phyloP scores from a whole-genome alignment of 202 grass and related monocot genomes.

The Zoysia matrella region DNA sequence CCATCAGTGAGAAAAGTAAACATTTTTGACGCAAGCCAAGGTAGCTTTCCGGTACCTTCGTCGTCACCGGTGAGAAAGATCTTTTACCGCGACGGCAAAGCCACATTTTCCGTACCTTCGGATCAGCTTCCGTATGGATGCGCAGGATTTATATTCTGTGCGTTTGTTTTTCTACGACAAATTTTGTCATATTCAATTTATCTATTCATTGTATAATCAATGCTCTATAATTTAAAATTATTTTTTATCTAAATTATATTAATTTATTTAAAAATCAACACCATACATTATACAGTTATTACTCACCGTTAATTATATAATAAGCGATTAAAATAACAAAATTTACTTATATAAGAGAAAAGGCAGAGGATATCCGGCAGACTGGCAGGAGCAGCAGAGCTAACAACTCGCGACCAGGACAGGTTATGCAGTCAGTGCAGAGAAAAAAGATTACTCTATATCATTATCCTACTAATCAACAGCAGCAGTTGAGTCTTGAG shows the following conservation, averaged over 20 bases:
- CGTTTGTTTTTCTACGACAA: too few relatives aligned
- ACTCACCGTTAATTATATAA: too few relatives aligned
- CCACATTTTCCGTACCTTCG: constrained; percentile 8
- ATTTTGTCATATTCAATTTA: too few relatives aligned
- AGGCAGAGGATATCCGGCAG: too few relatives aligned
- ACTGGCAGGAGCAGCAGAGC: too few relatives aligned
- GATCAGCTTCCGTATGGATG: constrained; percentile 49
- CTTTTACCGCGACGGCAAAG: not conserved
- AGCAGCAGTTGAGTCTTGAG: not conserved
- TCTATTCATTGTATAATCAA: too few relatives aligned
- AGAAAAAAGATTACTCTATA: not conserved
- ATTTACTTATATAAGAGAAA: too few relatives aligned
- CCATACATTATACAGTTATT: too few relatives aligned
- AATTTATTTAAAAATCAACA: too few relatives aligned
- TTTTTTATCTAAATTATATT: too few relatives aligned
- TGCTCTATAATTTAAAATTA: too few relatives aligned
- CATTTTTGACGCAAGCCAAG: not conserved
- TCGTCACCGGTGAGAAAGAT: not conserved
- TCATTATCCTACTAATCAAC: constrained; percentile 1
- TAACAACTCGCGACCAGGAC: not conserved
- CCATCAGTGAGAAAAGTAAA: not conserved
- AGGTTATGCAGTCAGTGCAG: not conserved
- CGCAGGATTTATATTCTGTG: not conserved
- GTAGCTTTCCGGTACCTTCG: not conserved
- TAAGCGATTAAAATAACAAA: too few relatives aligned